A percentile compares a stretch with the other conserved stretches of the same genome.
Evolutionary conservation across 352 stramenopile genomes (phyloP).

Genomic region (Pythium monospermum): DNA sequence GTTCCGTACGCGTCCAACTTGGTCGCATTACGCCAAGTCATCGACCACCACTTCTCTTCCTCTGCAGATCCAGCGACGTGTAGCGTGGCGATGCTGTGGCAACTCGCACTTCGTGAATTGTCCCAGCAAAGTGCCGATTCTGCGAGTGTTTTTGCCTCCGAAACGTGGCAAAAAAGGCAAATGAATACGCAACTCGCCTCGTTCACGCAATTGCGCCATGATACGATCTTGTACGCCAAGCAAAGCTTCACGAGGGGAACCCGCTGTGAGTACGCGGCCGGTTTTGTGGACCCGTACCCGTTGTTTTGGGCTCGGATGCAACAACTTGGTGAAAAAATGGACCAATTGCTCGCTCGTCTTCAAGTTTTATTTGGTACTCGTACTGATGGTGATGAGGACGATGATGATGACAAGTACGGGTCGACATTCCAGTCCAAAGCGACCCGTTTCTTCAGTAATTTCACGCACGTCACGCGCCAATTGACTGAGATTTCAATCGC

Average conservation of each 20-base stretch:
- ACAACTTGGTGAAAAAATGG: constrained; percentile 10
- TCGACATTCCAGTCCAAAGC: constrained; percentile 6
- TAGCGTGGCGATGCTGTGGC: constrained; percentile 19
- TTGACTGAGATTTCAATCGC: constrained; percentile 9
- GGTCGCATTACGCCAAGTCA: constrained; percentile 9
- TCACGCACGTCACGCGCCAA: constrained; percentile 10
- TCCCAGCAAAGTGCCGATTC: constrained; percentile 3
- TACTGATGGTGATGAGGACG: neutral
- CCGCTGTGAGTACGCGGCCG: constrained; percentile 19
- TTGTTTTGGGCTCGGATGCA: constrained; percentile 21
- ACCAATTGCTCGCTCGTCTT: neutral
- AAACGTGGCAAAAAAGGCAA: constrained; percentile 15
- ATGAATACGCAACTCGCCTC: constrained; percentile 27
- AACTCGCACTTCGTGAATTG: constrained; percentile 19
- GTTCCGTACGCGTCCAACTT: constrained; percentile 22
- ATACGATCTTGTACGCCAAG: constrained; percentile 28
- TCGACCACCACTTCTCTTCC: constrained; percentile 5
- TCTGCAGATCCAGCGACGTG: constrained; percentile 7
- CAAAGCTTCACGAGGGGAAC: constrained; percentile 17
- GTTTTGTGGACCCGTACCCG: constrained; percentile 24
- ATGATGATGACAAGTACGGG: neutral
- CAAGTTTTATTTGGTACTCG: too few species aligned
- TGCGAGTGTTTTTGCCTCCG: constrained; percentile 15
- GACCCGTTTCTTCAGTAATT: constrained; percentile 15
- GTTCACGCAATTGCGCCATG: constrained; percentile 20